Evolutionary conservation across 345 rosid species (phyloP), one percentile per base, ranked within the genome.

Genomic region (Nephelium lappaceum): DNA sequence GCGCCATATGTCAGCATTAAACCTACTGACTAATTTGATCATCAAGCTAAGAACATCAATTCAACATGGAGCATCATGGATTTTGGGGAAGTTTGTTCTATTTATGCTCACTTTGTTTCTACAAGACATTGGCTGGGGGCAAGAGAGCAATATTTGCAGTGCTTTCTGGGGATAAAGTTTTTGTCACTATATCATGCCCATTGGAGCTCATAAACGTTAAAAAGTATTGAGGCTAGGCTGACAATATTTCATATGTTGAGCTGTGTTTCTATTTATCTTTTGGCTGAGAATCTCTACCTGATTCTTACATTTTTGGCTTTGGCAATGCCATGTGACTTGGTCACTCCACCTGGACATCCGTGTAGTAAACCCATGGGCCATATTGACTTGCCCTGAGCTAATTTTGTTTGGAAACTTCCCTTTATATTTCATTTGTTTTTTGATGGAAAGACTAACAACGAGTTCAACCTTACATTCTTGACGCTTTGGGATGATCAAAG

Each of bases 81-180:
- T 60, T 39, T 58, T 16, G 18, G 42, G 23, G 66, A 57, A n/a
- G 18, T 73, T 11, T 36, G 16, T 31, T 55, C 25, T 55, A 57
- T 6, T 72, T 55, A 5, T 67, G 23, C 41, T 36, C 14, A 4
- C 16, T 53, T 25, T 49, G 7, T 21, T 39, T 38, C 43, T 27
- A 42, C 18, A 36, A 9, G 18, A 36, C 45, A 49, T 75, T 65
- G 14, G 64, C 45, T 43, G 39, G 14, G 23, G 24, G 11, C 61
- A 31, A 5, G 36, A 12, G 31, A 12, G 47, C 42, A 45, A 41
- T 41, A 8, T 14, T 36, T 11, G 18, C 64, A 21, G n/a, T 38
- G 23, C 31, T 55, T 62, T 41, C 66, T 74, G 47, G 77, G 55
- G 31, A 64, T 42, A 63, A 43, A 64, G 70, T 31, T 31, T 31